Evolutionary conservation across 495 filamentous ascomycete genomes (phyloP), one percentile per base, ranked within the genome.

Genomic region (Penicillium soppii): DNA sequence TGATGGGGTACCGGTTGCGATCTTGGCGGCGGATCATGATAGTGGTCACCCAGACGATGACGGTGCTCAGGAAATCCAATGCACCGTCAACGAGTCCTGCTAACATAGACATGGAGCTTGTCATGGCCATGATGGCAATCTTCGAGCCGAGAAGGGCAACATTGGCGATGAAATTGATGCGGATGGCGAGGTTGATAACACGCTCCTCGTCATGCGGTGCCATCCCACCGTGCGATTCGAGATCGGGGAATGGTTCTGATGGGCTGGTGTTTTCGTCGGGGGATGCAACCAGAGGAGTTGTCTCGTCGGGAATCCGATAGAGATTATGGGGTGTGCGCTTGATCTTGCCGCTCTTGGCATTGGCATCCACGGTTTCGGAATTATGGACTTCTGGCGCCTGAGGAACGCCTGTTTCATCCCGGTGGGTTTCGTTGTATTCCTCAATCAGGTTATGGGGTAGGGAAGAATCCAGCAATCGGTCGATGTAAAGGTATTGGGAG

Each of bases 401-500:
- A n/a, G n/a, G n/a, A n/a, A n/a, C 29, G 29, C 7, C 13, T 12
- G 29, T 5, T 10, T 12, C 10, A 43, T 35, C 54, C 47, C 16
- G 21, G 17, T 7, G 20, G 13, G 17, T 2, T n/a, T 23, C 58
- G 7, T 57, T 47, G 67, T 97, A 97, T 58, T 95, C 92, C 58
- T 94, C 89, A 43, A 97, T 82, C 13, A 97, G 73, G 59, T 88
- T 82, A 53, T 91, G 90, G 1, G 91, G 90, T 5, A 95, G 73
- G 6, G 90, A 91, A 10, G 90, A 95, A 67, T 95, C 91, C 27
- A 97, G 79, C 16, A 97, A 71, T n/a, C 87, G 80, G 67, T 97
- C 91, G 55, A 96, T 95, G 60, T 92, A 96, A 40, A 90, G 77
- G 64, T 96, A 97, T 57, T 90, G 88, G 49, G 90, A 86, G 43